phyloP scores from a whole-genome alignment of 1,139 yeast species.

The Keqinozyma sinolaborantium region DNA sequence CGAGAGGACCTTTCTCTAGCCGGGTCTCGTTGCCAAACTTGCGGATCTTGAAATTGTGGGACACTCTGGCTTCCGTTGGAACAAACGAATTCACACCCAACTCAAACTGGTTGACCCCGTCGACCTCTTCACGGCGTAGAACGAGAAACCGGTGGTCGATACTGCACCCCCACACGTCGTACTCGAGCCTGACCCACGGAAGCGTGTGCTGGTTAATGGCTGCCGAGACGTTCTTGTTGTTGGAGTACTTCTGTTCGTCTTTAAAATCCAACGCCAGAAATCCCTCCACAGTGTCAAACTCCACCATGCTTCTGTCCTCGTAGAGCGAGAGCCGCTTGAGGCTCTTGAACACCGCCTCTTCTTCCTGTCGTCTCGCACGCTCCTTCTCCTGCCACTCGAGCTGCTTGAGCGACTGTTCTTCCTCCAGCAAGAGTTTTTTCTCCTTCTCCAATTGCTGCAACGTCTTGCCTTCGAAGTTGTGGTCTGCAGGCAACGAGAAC shows the following conservation, averaged over 20 bases:
- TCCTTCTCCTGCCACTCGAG: constrained; percentile 13
- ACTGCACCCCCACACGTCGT: constrained; percentile 30
- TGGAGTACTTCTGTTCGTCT: constrained; percentile 10
- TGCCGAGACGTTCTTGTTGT: constrained; percentile 9
- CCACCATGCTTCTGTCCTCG: constrained; percentile 14
- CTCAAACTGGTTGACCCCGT: constrained; percentile 10
- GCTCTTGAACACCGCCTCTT: constrained; percentile 10
- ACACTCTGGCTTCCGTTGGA: constrained; percentile 10
- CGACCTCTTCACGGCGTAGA: constrained; percentile 9
- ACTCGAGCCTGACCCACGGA: constrained; percentile 29
- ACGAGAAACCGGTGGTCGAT: constrained; percentile 14
- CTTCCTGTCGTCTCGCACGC: constrained; percentile 12
- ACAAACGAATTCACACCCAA: constrained; percentile 14
- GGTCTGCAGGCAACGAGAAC: constrained; percentile 37
- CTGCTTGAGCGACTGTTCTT: constrained; percentile 12
- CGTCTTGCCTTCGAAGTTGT: constrained; percentile 27
- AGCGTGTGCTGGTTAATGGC: constrained; percentile 13
- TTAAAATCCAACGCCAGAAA: constrained; percentile 20
- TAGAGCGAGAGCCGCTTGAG: constrained; percentile 12
- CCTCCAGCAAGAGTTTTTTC: constrained; percentile 16
- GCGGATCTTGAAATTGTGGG: constrained; percentile 9
- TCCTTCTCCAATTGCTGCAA: constrained; percentile 22
- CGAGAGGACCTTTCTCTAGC: constrained; percentile 11
- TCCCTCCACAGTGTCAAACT: constrained; percentile 30
- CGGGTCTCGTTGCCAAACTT: constrained; percentile 7